Percentiles rank a stretch among this genome's conserved stretches.
Evolutionary conservation across 2,329 filamentous ascomycete species (phyloP).

Genomic region (Botrytis sinoallii): DNA sequence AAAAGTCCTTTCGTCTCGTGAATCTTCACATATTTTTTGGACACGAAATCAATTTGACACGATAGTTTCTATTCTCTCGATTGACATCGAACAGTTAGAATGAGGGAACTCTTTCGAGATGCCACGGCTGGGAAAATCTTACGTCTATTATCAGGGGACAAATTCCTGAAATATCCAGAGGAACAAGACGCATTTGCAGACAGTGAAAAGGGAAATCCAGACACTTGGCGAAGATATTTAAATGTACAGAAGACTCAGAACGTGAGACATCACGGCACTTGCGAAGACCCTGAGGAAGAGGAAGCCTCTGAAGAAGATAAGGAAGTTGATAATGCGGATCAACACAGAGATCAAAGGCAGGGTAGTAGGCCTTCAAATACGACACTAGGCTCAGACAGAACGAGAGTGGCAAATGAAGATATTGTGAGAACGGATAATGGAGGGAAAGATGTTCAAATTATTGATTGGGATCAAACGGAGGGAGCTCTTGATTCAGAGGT

Average conservation of each 20-base stretch:
- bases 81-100: background rate
- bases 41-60: background rate
- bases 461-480: constrained; percentile 46
- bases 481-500: constrained; percentile 47
- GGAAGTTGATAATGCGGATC: background rate
- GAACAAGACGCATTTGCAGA: background rate
- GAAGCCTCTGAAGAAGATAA: background rate
- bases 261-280: background rate
- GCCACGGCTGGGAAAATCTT: background rate
- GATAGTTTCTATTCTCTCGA: background rate
- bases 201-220: background rate
- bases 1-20: background rate
- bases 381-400: background rate
- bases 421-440: constrained; percentile 41
- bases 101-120: constrained; percentile 15
- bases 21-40: background rate
- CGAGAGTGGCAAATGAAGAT: background rate
- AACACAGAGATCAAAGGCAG: background rate
- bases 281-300: background rate
- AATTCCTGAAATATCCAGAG: constrained; percentile 1
- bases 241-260: background rate
- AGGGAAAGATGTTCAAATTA: constrained; percentile 44
- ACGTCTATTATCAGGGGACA: background rate
- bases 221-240: background rate
- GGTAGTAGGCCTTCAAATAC: background rate